Evolutionary conservation across 2,329 filamentous ascomycete genomes (phyloP).

Genomic region (Lasiodiplodia sp.): DNA sequence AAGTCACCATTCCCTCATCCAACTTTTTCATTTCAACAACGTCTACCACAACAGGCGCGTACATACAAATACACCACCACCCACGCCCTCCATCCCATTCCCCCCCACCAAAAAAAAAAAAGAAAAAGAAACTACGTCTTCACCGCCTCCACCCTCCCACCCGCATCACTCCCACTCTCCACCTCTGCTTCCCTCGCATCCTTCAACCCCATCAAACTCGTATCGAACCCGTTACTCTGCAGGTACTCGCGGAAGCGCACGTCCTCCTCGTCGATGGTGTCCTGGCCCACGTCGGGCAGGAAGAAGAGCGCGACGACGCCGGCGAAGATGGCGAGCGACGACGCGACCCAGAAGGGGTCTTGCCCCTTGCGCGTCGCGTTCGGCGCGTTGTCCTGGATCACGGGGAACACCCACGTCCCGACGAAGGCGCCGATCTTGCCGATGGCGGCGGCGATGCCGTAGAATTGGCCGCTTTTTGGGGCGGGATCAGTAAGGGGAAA

Average conservation of each 20-base stretch:
- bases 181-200: not conserved
- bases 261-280: constrained; percentile 84
- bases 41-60: too few relatives aligned
- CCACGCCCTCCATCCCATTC: too few relatives aligned
- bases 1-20: too few relatives aligned
- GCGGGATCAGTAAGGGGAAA: not conserved
- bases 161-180: not conserved
- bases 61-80: not conserved
- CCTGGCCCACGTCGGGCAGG: constrained; percentile 79
- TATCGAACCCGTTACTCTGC: constrained; percentile 34
- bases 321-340: constrained; percentile 76
- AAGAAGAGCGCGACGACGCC: constrained; percentile 71
- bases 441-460: constrained; percentile 73
- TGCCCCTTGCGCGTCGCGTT: constrained; percentile 66
- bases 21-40: too few relatives aligned
- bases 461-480: constrained; percentile 69
- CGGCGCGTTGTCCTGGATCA: constrained; percentile 56
- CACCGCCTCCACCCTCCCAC: not conserved
- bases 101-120: too few relatives aligned
- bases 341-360: constrained; percentile 89
- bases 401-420: constrained; percentile 81
- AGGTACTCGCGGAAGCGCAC: constrained; percentile 76
- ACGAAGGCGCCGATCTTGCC: constrained; percentile 86
- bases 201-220: constrained; percentile 17
- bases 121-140: not conserved